A percentile compares a stretch with the other conserved stretches of the same genome.
Evolutionary conservation across 306 rosid species (phyloP).

Genomic region (Dicorynia guianensis): DNA sequence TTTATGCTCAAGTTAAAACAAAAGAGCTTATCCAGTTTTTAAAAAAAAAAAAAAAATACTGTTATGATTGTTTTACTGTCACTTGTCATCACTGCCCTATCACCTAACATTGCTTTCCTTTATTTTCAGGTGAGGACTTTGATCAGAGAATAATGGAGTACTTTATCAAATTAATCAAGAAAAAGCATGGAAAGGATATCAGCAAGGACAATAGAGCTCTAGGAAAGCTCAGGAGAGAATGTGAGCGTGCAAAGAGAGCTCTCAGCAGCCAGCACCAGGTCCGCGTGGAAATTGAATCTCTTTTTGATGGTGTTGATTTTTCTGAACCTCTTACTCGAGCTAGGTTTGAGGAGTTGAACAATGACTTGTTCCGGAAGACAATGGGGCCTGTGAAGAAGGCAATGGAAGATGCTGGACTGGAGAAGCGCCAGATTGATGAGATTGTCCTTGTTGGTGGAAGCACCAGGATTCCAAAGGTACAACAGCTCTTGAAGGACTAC

Average conservation of each 20-base stretch:
- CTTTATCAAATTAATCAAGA: slow-evolving; percentile 98
- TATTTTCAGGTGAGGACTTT: slow-evolving; percentile 84
- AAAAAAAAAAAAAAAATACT: not conserved
- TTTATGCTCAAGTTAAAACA: not conserved
- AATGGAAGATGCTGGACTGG: slow-evolving; percentile 96
- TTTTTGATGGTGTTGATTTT: slow-evolving; percentile 85
- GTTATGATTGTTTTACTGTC: not conserved
- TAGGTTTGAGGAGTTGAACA: slow-evolving; percentile 95
- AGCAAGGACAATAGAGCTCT: slow-evolving; percentile 98
- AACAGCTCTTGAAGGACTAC: slow-evolving; percentile 91
- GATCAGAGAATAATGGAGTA: slow-evolving; percentile 94
- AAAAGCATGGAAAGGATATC: slow-evolving; percentile 91
- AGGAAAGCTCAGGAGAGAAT: slow-evolving; percentile 93
- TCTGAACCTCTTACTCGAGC: slow-evolving; percentile 96
- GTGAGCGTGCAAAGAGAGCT: slow-evolving; percentile 98
- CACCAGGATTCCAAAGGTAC: slow-evolving; percentile 96
- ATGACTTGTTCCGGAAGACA: slow-evolving; percentile 94
- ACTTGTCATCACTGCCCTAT: not conserved
- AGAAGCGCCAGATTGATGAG: slow-evolving; percentile 87
- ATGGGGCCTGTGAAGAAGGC: slow-evolving; percentile 99
- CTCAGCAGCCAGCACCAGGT: slow-evolving; percentile 99
- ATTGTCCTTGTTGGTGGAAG: slow-evolving; percentile 98
- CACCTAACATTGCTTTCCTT: not conserved
- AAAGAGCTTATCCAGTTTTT: too few relatives aligned
- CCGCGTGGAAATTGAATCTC: slow-evolving; percentile 98